phyloP scores from a whole-genome alignment of 192 early-diverging fungal genomes.

The Geranomyces michiganensis region DNA sequence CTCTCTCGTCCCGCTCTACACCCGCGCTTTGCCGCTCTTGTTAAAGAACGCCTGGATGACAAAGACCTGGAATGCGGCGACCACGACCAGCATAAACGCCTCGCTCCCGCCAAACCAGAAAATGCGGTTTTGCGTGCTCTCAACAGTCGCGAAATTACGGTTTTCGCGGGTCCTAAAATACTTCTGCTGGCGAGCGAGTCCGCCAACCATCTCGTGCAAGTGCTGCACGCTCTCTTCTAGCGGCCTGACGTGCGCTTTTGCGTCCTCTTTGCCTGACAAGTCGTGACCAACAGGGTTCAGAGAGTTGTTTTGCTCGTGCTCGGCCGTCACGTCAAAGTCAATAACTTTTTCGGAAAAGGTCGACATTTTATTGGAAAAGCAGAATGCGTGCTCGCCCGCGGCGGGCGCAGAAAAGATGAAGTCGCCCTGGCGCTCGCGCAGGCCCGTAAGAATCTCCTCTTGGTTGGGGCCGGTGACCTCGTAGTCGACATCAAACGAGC shows the following conservation, averaged over 20 bases:
- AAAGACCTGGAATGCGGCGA: constrained; percentile 91
- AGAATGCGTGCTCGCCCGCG: constrained; percentile 93
- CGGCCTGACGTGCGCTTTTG: constrained; percentile 58
- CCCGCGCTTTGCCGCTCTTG: constrained; percentile 40
- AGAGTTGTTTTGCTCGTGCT: constrained; percentile 68
- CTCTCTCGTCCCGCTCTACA: constrained; percentile 9
- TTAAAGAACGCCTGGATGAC: constrained; percentile 90
- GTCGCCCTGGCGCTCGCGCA: constrained; percentile 92
- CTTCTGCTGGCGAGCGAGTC: constrained; percentile 80
- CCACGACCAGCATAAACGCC: constrained; percentile 74
- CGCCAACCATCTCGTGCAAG: constrained; percentile 65
- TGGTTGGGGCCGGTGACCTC: constrained; percentile 77
- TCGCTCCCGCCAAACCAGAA: constrained; percentile 92
- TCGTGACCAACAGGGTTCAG: constrained; percentile 12
- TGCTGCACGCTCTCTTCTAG: constrained; percentile 50
- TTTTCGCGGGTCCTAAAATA: constrained; percentile 90
- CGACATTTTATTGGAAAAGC: constrained; percentile 94
- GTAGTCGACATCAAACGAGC: constrained; percentile 97
- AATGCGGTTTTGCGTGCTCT: constrained; percentile 78
- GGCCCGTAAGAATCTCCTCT: constrained; percentile 70
- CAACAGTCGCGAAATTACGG: constrained; percentile 88
- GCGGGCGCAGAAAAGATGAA: constrained; percentile 86
- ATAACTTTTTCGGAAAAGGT: constrained; percentile 91
- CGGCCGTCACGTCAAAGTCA: constrained; percentile 93
- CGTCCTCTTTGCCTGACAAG: constrained; percentile 20